A percentile compares a stretch with the other conserved stretches of the same genome.
Conservation (phyloP, 495 filamentous ascomycete species). For the Aspergillus bertholletiae region DNA sequence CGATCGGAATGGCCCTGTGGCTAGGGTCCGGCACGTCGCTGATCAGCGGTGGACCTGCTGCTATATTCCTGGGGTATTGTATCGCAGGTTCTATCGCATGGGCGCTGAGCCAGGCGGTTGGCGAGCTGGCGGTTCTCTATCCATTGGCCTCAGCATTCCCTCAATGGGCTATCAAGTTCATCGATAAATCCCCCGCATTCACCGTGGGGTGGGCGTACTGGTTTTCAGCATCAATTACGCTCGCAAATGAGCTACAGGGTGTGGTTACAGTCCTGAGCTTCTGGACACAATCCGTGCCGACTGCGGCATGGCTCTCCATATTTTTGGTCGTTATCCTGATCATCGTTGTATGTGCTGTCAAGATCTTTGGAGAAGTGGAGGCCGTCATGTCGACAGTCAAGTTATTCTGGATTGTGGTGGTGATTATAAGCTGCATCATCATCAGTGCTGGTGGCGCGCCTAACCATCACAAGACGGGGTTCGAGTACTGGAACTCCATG, state of each 20-base stretch:
- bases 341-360: constrained; percentile 44
- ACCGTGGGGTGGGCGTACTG: constrained; percentile 52
- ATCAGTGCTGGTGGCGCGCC: constrained; percentile 56
- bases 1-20: constrained; percentile 31
- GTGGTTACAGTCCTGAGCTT: constrained; percentile 59
- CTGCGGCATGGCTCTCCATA: constrained; percentile 45
- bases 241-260: constrained; percentile 45
- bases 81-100: constrained; percentile 30
- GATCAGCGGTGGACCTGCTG: constrained; percentile 21
- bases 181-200: constrained; percentile 45
- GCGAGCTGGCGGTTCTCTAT: constrained; percentile 46
- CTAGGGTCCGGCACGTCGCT: constrained; percentile 23
- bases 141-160: constrained; percentile 54
- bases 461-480: constrained; percentile 49
- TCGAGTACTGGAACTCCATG: constrained; percentile 60
- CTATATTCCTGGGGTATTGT: constrained; percentile 47
- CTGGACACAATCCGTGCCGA: constrained; percentile 46
- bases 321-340: constrained; percentile 40
- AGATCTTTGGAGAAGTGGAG: constrained; percentile 53
- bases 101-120: constrained; percentile 37
- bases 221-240: constrained; percentile 38
- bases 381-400: constrained; percentile 49
- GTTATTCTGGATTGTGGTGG: constrained; percentile 40
- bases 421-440: constrained; percentile 41
- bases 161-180: constrained; percentile 43